Conservation (phyloP, 225 moss, liverwort and hornwort species). For the Physcomitrellopsis africana region DNA sequence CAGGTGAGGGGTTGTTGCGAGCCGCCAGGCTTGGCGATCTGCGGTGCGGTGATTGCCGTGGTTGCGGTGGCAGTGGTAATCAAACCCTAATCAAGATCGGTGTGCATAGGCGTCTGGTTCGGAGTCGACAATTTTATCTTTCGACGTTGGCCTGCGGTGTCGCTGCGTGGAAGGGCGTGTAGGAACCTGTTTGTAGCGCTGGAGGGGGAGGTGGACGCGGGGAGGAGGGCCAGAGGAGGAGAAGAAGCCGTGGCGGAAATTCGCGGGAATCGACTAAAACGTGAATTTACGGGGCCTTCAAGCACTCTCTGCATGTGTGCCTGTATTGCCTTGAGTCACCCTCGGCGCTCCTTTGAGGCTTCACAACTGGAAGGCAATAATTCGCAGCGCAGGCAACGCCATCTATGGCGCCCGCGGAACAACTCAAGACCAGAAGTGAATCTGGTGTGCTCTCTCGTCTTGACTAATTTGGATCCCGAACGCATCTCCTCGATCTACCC, state of each 20-base stretch:
- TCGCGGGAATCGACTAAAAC: conserved; percentile 31
- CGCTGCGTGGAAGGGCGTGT: neutral
- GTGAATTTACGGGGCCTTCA: conserved; percentile 55
- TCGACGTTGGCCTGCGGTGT: conserved; percentile 10
- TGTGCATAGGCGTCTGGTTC: conserved; percentile 8
- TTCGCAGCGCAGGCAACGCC: conserved; percentile 87
- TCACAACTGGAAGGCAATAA: conserved; percentile 98
- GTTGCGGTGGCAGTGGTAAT: neutral
- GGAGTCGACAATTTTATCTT: conserved; percentile 1
- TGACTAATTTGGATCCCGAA: conserved; percentile 33
- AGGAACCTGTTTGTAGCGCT: conserved; percentile 39
- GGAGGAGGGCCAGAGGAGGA: conserved; percentile 25
- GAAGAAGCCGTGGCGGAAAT: conserved; percentile 51
- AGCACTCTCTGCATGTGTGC: conserved; percentile 81
- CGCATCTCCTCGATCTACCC: conserved; percentile 28
- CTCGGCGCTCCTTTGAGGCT: conserved; percentile 73
- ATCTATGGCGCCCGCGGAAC: conserved; percentile 98
- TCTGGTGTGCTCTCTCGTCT: conserved; percentile 48
- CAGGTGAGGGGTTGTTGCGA: neutral
- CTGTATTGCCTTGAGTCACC: conserved; percentile 75
- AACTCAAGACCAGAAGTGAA: conserved; percentile 67
- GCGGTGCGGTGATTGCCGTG: conserved; percentile 23
- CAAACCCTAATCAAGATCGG: conserved; percentile 55
- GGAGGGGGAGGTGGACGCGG: conserved; percentile 44
- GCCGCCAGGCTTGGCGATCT: conserved; percentile 20